Evolutionary conservation across 306 rosid genomes (phyloP), one percentile per base, ranked within the genome.

Genomic region (Vicia sativa): DNA sequence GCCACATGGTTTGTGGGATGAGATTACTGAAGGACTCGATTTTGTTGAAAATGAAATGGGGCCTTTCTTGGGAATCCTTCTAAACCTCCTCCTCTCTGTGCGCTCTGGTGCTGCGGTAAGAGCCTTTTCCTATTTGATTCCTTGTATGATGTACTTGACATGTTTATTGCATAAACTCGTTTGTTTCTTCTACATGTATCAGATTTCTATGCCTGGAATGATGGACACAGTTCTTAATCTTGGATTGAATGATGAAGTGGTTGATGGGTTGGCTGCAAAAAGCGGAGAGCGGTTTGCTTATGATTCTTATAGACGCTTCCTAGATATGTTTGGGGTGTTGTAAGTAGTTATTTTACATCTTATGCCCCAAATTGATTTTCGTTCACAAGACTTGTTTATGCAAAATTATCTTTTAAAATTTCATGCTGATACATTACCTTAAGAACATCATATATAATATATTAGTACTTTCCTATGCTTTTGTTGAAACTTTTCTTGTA

Each of bases 171-270:
- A 48, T 54, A 39, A 58, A 58, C 64, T 63, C 55, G 55, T 52
- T 52, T 57, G 71, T 56, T 70, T 41, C 25, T 18, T 44, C 62
- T 63, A 39, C 62, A 49, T 64, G 57, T 66, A 13, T 42, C 58
- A 93, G 97, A 83, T 93, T 78, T 93, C 99, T 58, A 93, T 93
- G 99, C 99, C 97, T 55, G 99, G 99, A 62, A 93, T 90, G 96
- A 93, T 90, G 99, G 99, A 93, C 84, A 93, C 97, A 18, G 91
- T 93, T 77, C 99, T 93, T 82, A 93, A 93, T 86, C 96, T 93
- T 58, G 99, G 99, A 72, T 74, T 93, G 50, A 90, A 90, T 75
- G 97, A 93, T 68, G 87, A 90, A 62, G 97, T 93, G 60, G 96
- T 85, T 57, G 85, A 85, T 72, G 97, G 96, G 41, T 83, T 93